Evolutionary conservation across 2,329 filamentous ascomycete genomes (phyloP).

Genomic region (Penicillium janthinellum): DNA sequence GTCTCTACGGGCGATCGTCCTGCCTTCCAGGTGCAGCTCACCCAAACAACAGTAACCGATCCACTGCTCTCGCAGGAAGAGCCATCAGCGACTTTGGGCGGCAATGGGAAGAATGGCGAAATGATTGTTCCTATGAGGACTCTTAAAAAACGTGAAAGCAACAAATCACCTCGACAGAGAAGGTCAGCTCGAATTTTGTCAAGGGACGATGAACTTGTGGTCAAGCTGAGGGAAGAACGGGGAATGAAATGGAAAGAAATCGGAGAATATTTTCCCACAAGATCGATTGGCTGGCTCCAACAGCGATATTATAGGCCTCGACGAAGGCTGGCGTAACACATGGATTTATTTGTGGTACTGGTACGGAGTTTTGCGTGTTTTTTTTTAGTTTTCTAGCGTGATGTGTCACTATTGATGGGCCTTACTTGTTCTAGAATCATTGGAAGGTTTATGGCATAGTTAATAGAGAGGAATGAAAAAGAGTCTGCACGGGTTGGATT

Average conservation of each 20-base stretch:
- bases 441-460: too few relatives aligned
- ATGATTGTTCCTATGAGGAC: not conserved
- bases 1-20: not conserved
- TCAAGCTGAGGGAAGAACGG: constrained; percentile 1
- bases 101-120: not conserved
- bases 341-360: not conserved
- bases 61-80: not conserved
- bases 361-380: not conserved
- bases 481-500: too few relatives aligned
- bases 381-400: not conserved
- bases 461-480: too few relatives aligned
- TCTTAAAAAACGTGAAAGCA: not conserved
- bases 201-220: not conserved
- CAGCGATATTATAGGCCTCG: not conserved
- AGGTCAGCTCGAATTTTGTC: constrained; percentile 1
- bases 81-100: not conserved
- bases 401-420: not conserved
- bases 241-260: constrained; percentile 2
- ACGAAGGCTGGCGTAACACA: constrained; percentile 1
- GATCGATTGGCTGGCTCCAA: not conserved
- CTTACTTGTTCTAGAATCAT: not conserved
- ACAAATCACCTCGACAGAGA: constrained; percentile 1
- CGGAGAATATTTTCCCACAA: not conserved
- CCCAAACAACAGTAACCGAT: not conserved
- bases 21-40: not conserved